Base-by-base conservation (phyloP, 371 early-diverging fungal genomes). In the Dinochytrium kinnereticum region DNA sequence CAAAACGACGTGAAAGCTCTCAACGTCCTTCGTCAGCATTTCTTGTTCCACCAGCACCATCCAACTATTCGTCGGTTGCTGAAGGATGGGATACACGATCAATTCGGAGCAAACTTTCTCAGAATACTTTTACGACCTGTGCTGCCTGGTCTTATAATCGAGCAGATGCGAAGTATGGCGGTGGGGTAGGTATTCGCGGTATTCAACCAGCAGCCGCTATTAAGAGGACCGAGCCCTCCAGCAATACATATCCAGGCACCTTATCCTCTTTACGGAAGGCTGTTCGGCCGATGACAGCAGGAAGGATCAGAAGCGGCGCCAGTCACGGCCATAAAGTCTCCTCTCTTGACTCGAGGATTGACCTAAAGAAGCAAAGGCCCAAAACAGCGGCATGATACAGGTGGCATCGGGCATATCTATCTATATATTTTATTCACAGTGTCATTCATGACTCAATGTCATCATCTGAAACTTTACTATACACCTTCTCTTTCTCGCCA, bases 201-300 rank as follows among this genome's bases (percentile, higher is more conserved):
- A 21, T 30, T 13, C 24, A 17, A n/a, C n/a, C n/a, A n/a, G n/a
- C n/a, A n/a, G n/a, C n/a, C n/a, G n/a, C n/a, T n/a, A n/a, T n/a
- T n/a, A n/a, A n/a, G n/a, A n/a, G n/a, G n/a, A n/a, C n/a, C n/a
- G n/a, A n/a, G n/a, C n/a, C n/a, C n/a, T n/a, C n/a, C n/a, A n/a
- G n/a, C n/a, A n/a, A n/a, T n/a, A n/a, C n/a, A n/a, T n/a, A n/a
- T n/a, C n/a, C n/a, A n/a, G n/a, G n/a, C n/a, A n/a, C n/a, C n/a
- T n/a, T n/a, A n/a, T n/a, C n/a, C n/a, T n/a, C n/a, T n/a, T n/a
- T n/a, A n/a, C n/a, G n/a, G n/a, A n/a, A n/a, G n/a, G n/a, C 57
- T 55, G 57, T 55, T 26, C 17, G 57, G 7, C 57, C 57, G 28
- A 15, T 55, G 57, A 55, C 57, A 28, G 57, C 57, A 7, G 57